These are phyloP conservation scores for Diaporthe vaccinii DNA, from an alignment of 2,329 filamentous ascomycete species.

Conservation along the genomic window DNA sequence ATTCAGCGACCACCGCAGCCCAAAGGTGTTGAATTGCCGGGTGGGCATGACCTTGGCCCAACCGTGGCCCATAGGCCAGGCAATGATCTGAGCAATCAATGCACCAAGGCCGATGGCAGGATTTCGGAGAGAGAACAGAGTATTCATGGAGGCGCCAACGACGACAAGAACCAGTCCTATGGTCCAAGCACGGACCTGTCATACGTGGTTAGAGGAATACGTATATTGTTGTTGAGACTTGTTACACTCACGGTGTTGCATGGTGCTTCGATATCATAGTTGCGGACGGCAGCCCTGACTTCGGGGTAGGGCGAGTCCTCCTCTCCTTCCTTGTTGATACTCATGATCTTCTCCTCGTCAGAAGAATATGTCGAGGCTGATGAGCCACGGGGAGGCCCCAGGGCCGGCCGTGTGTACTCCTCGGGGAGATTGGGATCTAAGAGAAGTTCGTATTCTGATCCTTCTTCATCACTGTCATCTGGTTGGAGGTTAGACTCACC, in stretches of 20 bases:
- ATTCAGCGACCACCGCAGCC: slow-evolving; percentile 70
- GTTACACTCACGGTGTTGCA: slow-evolving; percentile 72
- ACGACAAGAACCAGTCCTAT: slow-evolving; percentile 71
- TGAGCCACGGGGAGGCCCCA: slow-evolving; percentile 39
- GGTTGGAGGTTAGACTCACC: slow-evolving; percentile 54
- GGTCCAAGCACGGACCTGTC: slow-evolving; percentile 63
- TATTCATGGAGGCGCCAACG: slow-evolving; percentile 72
- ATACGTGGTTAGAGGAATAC: not conserved
- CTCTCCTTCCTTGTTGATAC: slow-evolving; percentile 52
- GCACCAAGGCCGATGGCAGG: slow-evolving; percentile 73
- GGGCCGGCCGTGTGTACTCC: slow-evolving; percentile 54
- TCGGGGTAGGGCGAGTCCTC: slow-evolving; percentile 77
- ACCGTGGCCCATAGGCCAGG: slow-evolving; percentile 72
- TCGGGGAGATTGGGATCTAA: slow-evolving; percentile 66
- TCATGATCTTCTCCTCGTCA: slow-evolving; percentile 44
- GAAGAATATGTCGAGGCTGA: slow-evolving; percentile 40
- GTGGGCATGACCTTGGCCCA: slow-evolving; percentile 71
- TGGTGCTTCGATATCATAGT: slow-evolving; percentile 74
- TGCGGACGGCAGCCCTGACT: slow-evolving; percentile 73
- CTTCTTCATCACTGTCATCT: slow-evolving; percentile 58
- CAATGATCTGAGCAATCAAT: slow-evolving; percentile 74
- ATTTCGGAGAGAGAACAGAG: slow-evolving; percentile 72
- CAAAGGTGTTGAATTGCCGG: slow-evolving; percentile 64
- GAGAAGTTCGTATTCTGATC: slow-evolving; percentile 68
- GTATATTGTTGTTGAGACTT: not conserved